Evolutionary conservation across 2,329 filamentous ascomycete species (phyloP).

Genomic region (Trichoderma gracile): DNA sequence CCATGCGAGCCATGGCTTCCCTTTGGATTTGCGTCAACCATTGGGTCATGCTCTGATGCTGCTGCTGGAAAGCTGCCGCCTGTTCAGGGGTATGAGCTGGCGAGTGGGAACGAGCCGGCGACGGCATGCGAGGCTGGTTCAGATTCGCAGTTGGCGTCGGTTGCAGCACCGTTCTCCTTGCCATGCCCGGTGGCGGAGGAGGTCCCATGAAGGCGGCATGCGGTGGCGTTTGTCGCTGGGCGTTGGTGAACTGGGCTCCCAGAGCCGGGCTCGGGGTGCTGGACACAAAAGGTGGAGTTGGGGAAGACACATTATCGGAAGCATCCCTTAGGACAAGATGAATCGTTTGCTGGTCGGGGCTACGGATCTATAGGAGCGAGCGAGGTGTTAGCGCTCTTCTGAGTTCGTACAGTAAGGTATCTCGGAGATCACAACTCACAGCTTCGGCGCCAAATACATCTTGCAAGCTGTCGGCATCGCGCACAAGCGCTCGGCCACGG

Average conservation of each 20-base stretch:
- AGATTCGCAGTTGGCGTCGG: conserved; percentile 33
- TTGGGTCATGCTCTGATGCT: conserved; percentile 47
- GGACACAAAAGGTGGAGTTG: conserved; percentile 32
- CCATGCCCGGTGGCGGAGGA: conserved; percentile 35
- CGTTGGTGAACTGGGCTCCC: conserved; percentile 31
- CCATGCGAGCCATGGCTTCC: conserved; percentile 46
- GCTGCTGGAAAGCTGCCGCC: conserved; percentile 39
- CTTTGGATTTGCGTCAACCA: conserved; percentile 51
- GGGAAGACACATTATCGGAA: conserved; percentile 35
- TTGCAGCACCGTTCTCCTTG: conserved; percentile 36
- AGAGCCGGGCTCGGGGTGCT: conserved; percentile 35
- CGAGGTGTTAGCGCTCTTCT: conserved; percentile 25
- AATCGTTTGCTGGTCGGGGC: conserved; percentile 51
- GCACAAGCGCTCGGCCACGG: conserved; percentile 56
- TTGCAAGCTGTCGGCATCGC: conserved; percentile 56
- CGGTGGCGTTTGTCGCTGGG: conserved; percentile 27
- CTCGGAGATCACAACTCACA: conserved; percentile 41
- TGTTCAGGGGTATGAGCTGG: conserved; percentile 34
- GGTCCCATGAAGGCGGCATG: conserved; percentile 28
- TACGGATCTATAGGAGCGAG: conserved; percentile 42
- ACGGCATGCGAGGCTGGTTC: conserved; percentile 38
- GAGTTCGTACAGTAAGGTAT: neutral
- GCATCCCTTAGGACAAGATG: conserved; percentile 54
- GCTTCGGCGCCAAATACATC: conserved; percentile 58
- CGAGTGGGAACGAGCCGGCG: conserved; percentile 32